A percentile compares a stretch with the other conserved stretches of the same genome.
Conservation (phyloP, 192 early-diverging fungal species). For the Funneliformis mosseae region DNA sequence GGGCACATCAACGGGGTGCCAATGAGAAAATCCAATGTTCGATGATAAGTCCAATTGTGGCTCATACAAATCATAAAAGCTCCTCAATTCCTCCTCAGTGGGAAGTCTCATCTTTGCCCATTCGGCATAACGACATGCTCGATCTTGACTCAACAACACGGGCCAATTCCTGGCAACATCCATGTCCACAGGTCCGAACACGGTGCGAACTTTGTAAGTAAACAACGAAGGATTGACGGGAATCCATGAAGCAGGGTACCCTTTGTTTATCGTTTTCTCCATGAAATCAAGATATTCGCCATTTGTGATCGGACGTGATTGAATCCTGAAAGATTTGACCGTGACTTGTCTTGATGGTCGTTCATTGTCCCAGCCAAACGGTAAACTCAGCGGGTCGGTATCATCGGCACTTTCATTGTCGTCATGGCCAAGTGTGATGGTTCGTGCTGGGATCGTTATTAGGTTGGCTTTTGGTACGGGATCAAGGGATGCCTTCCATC, state of each 20-base stretch:
- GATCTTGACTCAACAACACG: conserved; percentile 64
- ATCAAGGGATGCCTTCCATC: conserved; percentile 14
- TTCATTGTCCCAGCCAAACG: conserved; percentile 94
- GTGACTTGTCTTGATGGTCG: conserved; percentile 51
- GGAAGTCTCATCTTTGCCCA: conserved; percentile 66
- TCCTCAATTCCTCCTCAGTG: conserved; percentile 73
- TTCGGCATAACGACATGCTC: conserved; percentile 72
- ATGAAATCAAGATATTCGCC: conserved; percentile 72
- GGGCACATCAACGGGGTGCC: conserved; percentile 62
- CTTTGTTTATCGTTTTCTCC: conserved; percentile 25
- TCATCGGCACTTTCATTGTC: conserved; percentile 57
- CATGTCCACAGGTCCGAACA: conserved; percentile 67
- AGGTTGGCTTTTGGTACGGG: not conserved
- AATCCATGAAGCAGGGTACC: conserved; percentile 66
- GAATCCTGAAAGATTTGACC: conserved; percentile 61
- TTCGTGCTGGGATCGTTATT: conserved; percentile 35
- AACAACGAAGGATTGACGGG: conserved; percentile 5
- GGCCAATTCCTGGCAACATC: conserved; percentile 64
- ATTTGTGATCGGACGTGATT: conserved; percentile 80
- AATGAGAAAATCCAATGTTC: conserved; percentile 71
- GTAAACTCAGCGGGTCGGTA: conserved; percentile 36
- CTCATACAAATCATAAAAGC: not conserved
- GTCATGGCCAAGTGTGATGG: conserved; percentile 64
- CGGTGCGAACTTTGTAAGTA: conserved; percentile 46
- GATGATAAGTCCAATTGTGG: conserved; percentile 29